phyloP scores from a whole-genome alignment of 2,329 filamentous ascomycete genomes.

The Clathrospora elynae region DNA sequence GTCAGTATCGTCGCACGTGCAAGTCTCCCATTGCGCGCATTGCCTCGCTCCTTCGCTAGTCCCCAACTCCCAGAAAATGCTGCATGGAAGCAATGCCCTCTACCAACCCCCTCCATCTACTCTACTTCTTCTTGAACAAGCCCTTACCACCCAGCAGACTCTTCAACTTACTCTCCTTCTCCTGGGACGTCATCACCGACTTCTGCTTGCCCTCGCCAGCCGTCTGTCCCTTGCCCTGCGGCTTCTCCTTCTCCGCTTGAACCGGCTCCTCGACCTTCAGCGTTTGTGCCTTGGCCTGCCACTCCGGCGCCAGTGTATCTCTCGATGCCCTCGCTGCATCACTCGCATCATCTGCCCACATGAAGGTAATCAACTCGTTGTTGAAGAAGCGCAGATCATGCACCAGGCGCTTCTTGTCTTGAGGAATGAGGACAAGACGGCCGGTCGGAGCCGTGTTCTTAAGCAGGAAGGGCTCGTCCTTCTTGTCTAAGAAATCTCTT shows the following conservation, averaged over 20 bases:
- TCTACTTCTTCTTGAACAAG: slow-evolving; percentile 41
- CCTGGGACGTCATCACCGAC: slow-evolving; percentile 35
- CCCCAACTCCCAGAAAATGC: slow-evolving; percentile 7
- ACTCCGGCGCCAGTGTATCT: slow-evolving; percentile 65
- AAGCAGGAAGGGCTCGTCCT: slow-evolving; percentile 72
- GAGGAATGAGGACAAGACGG: slow-evolving; percentile 51
- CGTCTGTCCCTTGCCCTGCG: slow-evolving; percentile 18
- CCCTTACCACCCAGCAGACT: slow-evolving; percentile 45
- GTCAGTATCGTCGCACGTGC: too few species aligned
- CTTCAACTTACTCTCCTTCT: slow-evolving; percentile 51
- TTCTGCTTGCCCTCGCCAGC: slow-evolving; percentile 42
- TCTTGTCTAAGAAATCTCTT: slow-evolving; percentile 68
- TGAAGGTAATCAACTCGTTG: slow-evolving; percentile 74
- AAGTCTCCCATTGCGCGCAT: too few species aligned
- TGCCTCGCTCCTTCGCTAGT: too few species aligned
- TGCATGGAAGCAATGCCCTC: neutral
- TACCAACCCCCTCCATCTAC: neutral
- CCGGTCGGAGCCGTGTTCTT: slow-evolving; percentile 64
- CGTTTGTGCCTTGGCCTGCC: slow-evolving; percentile 66
- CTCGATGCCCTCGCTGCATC: slow-evolving; percentile 57
- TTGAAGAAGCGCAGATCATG: slow-evolving; percentile 71
- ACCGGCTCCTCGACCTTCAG: slow-evolving; percentile 66
- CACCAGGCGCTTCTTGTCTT: slow-evolving; percentile 65
- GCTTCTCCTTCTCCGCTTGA: slow-evolving; percentile 14
- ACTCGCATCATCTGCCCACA: slow-evolving; percentile 72